Base-by-base conservation (phyloP, 2,329 filamentous ascomycete species). In the Incumbomyces delicatus region DNA sequence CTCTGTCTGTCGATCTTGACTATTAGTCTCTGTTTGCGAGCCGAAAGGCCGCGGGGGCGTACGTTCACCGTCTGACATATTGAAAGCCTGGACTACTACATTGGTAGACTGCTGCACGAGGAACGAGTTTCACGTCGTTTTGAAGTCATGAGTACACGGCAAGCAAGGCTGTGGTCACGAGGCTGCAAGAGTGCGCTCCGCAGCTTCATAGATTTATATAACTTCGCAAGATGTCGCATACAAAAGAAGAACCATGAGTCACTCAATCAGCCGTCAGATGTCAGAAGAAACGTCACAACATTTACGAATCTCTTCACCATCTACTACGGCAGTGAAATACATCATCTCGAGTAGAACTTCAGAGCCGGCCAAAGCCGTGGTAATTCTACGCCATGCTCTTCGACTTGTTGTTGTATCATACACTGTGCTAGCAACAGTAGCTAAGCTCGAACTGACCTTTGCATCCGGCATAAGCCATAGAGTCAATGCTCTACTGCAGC, bases 241-340 rank as follows among this genome's bases (percentile, higher is more conserved):
- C 8, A 5, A 27, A 27, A 27, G 22, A 27, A 27, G 22, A 27
- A 4, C 8, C 22, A 27, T 27, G 22, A 27, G 22, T 8, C 22
- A 8, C 8, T 27, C 22, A 27, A 8, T 27, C 22, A 8, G 22
- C 22, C 22, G 8, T 27, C 22, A 27, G 22, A 46, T 46, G 44
- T 27, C 35, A 18, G 37, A 32, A 10, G 14, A 32, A 34, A 41
- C 73, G 16, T 58, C 70, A 1, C 77, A 79, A 8, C 75, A 75
- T 56, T 77, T 87, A 42, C 74, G 71, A 57, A 75, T 76, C 50
- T 75, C 79, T 54, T 77, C 80, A 17, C 85, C 86, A 41, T 89
- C 92, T 18, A 83, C 87, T 39, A 94, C 88, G 2, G 95, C 92
- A n/a, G 81, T 86, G 62, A 84, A 86, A 55, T 96, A 90, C 73